Evolutionary conservation across 2,329 filamentous ascomycete species (phyloP), one percentile per base, ranked within the genome.

Genomic region (Fusarium mangiferae): DNA sequence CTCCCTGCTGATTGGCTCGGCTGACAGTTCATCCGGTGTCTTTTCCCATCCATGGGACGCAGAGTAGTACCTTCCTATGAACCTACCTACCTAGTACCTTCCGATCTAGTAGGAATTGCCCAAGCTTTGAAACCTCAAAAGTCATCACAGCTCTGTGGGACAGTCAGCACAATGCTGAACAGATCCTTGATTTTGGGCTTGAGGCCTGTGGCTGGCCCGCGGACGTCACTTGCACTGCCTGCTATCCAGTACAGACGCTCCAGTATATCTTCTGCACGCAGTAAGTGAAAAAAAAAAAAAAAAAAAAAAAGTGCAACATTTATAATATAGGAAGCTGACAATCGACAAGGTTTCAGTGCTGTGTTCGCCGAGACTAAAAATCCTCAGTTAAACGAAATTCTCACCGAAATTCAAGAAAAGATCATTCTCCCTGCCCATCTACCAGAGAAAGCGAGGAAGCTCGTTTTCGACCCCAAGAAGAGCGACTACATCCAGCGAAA

Each of bases 361-460:
- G 80, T 87, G 64, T 91, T 91, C 78, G 79, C 82, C 13, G 83
- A 85, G 59, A 87, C 88, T 9, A 88, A 87, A 20, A 87, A 87
- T 48, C 72, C 84, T 28, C 83, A 89, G 62, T 86, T 93, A 68
- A 87, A 91, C 79, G 66, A 80, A 18, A 77, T 86, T 38, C 87
- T 93, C 69, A 79, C 81, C 45, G 81, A 77, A 28, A 86, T 92
- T 78, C 89, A 90, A 72, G 82, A 86, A 51, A 87, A 88, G 74
- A 86, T 91, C 80, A 88, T 93, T 79, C 82, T 93, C 46, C 90
- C 90, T n/a, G 82, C 85, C 38, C 88, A 90, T 78, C 87, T 93
- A 35, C 84, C 86, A 28, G 65, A 79, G 35, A 81, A 82, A 57
- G 87, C 92, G 81, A 87, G 85, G 75, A 84, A 87, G 74, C 84